Base-by-base conservation (phyloP, 2,329 filamentous ascomycete species). In the Cladophialophora carrionii region DNA sequence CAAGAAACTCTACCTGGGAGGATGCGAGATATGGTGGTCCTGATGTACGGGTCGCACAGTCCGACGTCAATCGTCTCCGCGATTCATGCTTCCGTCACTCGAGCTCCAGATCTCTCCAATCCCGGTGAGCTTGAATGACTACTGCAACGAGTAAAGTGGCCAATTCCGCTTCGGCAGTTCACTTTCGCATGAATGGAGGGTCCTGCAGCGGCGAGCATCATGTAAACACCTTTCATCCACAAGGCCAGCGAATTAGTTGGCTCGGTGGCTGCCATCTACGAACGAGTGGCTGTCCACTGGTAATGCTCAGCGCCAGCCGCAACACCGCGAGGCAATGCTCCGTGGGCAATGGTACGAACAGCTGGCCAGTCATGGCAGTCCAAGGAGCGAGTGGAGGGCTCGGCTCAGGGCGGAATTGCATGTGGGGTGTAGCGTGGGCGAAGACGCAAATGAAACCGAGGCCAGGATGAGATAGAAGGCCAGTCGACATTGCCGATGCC, bases 141-240 rank as follows among this genome's bases (percentile, higher is more conserved):
- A 24, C 62, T 52, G 51, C 43, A 61, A 43, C 17, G 9, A 57
- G 59, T 53, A 46, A 58, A 56, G 48, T 55, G 60, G 65, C 62
- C 29, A 56, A 57, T 48, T 52, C n/a, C 34, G 37, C 43, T 59
- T 68, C 65, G 65, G 65, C 65, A 68, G 65, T 68, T 68, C 58
- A 51, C 34, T 26, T 66, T 63, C 48, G 49, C 55, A 29, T 49
- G 43, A 61, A 29, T 29, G 52, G 60, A 46, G 34, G 20, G 54
- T 22, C n/a, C 22, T 58, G n/a, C 26, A 48, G 31, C 55, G 34
- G 61, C 58, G 32, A n/a, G 49, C 49, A 61, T 43, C 32, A 55
- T 51, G 34, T 34, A 37, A 34, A 31, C 17, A 52, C 10, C 6
- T n/a, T 32, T 5, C 9, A 34, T 14, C 53, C 31, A 31, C 51